Evolutionary conservation across 768 basidiomycete species (phyloP).

Genomic region (Suillus hirtellus): DNA sequence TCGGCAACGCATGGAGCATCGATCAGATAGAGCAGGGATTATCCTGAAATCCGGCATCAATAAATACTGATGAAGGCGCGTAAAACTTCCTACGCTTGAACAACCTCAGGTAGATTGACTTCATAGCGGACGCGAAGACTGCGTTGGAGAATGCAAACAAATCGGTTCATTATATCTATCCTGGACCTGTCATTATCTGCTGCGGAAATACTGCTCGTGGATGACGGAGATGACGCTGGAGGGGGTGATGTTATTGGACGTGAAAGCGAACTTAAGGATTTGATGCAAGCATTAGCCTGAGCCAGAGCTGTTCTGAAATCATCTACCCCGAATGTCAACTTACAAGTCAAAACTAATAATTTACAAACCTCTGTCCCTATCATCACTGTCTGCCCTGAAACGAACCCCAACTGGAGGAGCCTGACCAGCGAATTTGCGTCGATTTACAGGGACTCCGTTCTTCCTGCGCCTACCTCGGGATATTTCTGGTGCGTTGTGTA

Average conservation of each 20-base stretch:
- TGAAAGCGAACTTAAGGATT: slow-evolving; percentile 50
- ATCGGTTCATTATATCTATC: slow-evolving; percentile 61
- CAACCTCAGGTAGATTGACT: slow-evolving; percentile 63
- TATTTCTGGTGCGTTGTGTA: slow-evolving; percentile 30
- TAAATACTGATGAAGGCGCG: slow-evolving; percentile 3
- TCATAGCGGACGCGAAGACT: slow-evolving; percentile 79
- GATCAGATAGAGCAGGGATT: slow-evolving; percentile 78
- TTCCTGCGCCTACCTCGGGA: slow-evolving; percentile 34
- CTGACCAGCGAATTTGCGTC: slow-evolving; percentile 37
- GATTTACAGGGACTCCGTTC: slow-evolving; percentile 25
- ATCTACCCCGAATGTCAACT: slow-evolving; percentile 38
- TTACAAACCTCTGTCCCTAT: slow-evolving; percentile 37
- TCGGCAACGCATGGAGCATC: slow-evolving; percentile 67
- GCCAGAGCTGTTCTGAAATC: slow-evolving; percentile 74
- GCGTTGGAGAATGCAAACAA: slow-evolving; percentile 66
- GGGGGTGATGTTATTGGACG: slow-evolving; percentile 36
- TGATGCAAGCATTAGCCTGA: slow-evolving; percentile 60
- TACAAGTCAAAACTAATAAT: background rate
- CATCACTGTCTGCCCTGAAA: slow-evolving; percentile 34
- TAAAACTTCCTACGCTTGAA: slow-evolving; percentile 63
- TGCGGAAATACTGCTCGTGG: slow-evolving; percentile 22
- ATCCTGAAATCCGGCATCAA: slow-evolving; percentile 49
- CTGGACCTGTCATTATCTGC: slow-evolving; percentile 53
- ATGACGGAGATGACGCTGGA: slow-evolving; percentile 39
- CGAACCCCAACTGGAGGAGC: slow-evolving; percentile 30